Evolutionary conservation across 208 protist species (phyloP), one percentile per base, ranked within the genome.

Genomic region (Trypanosoma melophagium): DNA sequence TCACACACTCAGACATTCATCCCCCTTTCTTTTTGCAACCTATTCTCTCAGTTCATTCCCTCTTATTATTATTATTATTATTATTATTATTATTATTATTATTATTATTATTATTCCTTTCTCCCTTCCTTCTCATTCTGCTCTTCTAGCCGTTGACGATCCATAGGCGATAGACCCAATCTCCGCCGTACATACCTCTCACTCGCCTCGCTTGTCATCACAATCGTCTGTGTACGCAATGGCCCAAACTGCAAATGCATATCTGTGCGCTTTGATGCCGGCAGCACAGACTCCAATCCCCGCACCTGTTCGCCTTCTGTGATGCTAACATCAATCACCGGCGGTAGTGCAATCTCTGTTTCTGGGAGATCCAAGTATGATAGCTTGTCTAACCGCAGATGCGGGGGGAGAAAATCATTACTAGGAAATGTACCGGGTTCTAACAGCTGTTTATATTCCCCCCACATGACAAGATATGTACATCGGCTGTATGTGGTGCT

Each of bases 271-370:
- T 93, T 80, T 51, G 76, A 66, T n/a, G 74, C 70, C 1, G 86
- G 84, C 47, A 95, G 60, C 62, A 72, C 59, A 2, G 60, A 60
- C 81, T 93, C 84, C 31, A 92, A 65, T 17, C 74, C 59, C 31
- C 71, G 74, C 14, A 95, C 74, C 52, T 83, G 76, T 44, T 92
- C 80, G 7, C 66, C 63, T 8, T 89, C 83, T 4, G 83, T 76
- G 3, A 91, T 17, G 19, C 68, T 80, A 3, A 93, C 76, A 57
- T 95, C 89, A 57, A 95, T 83, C 47, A 87, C 19, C 7, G 90
- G 90, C 22, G 90, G 83, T 58, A 92, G 54, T 7, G 90, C 90
- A n/a, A 95, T 72, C 69, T 95, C 84, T 1, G 87, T 95, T 0
- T 73, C 69, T 5, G 77, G 70, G 50, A 89, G 76, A 55, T 95